Base-by-base conservation (phyloP, 1,139 yeast species). In the Diutina siamensis region DNA sequence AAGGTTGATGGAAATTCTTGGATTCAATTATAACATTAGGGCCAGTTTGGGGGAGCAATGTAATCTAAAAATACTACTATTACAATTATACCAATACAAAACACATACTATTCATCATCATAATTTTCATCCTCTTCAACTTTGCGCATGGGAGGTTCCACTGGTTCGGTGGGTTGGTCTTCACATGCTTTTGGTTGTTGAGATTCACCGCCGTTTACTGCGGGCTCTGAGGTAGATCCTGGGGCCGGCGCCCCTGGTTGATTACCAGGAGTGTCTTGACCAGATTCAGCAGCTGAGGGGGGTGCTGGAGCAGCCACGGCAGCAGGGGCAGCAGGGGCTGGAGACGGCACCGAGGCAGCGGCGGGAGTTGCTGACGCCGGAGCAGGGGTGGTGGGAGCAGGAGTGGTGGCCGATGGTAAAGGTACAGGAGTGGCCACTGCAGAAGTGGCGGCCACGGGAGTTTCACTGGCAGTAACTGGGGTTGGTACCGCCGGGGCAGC, bases 91-190 rank as follows among this genome's bases (percentile, higher is more conserved):
- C 28, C 28, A 7, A 25, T 25, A 25, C 28, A 25, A 25, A 25
- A 25, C 28, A 25, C 28, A 25, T 25, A 10, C 47, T 65, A 74
- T 35, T 76, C 87, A 48, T 83, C 94, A 58, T 85, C 95, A 58
- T 85, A 85, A 58, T 85, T 76, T 57, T 83, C 89, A 57, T 85
- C 95, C 56, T 84, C 95, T 46, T 82, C 89, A 22, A 85, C 80
- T 53, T 80, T 74, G 56, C 94, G 72, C 59, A 83, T 78, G 20
- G 85, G 87, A 28, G 83, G 80, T 53, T 82, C 92, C 13, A 68
- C 67, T 3, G 67, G 64, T 48, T 57, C 60, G 22, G 51, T 49
- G 44, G 53, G 55, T 42, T 60, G 61, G 40, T 60, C 64, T 25
- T 25, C 28, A 5, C 9, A 10, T 10, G 28, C 28, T 31, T 64